Base-by-base conservation (phyloP, 2,329 filamentous ascomycete species). In the Colletotrichum horii region DNA sequence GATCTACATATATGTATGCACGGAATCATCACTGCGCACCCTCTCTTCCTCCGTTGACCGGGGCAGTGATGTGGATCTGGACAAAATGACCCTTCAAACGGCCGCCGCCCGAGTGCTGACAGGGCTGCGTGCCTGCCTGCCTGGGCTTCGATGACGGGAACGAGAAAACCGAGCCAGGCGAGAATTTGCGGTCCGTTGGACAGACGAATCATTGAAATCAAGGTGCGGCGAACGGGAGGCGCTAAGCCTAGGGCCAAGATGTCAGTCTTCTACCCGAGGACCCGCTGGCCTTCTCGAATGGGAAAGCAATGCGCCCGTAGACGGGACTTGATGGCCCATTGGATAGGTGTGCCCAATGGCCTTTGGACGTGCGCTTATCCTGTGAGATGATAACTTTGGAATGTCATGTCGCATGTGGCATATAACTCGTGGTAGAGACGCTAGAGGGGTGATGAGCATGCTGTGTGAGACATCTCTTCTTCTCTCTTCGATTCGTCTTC, bases 191-290 rank as follows among this genome's bases (percentile, higher is more conserved):
- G 11, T 58, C 24, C 32, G 28, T 19, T 66, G 28, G 43, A 55
- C 34, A 24, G 34, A 24, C 32, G 43, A 71, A 28, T 38, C 32
- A 56, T 43, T 62, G 56, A n/a, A 55, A 30, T n/a, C 61, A 22
- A 24, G 60, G 34, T 74, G 67, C 67, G 62, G 52, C 60, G 66
- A 38, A 62, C 48, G 67, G 43, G 36, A 52, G n/a, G n/a, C 70
- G 73, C 73, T 58, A 73, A 66, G 62, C 52, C 43, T 58, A 43
- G 70, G 52, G 70, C 74, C 65, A 74, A 76, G 70, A 52, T 65
- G 38, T 65, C 52, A 55, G 32, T 64, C 55, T 16, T 28, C 43
- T 68, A 69, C 70, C 64, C 70, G 70, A 69, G 64, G 74, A 65
- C 70, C 74, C 70, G 70, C 70, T 26, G 56, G 43, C 15, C 58